These are phyloP conservation scores for Yarrowia sp. DNA, from an alignment of 805 yeast species.

Conservation along the genomic window DNA sequence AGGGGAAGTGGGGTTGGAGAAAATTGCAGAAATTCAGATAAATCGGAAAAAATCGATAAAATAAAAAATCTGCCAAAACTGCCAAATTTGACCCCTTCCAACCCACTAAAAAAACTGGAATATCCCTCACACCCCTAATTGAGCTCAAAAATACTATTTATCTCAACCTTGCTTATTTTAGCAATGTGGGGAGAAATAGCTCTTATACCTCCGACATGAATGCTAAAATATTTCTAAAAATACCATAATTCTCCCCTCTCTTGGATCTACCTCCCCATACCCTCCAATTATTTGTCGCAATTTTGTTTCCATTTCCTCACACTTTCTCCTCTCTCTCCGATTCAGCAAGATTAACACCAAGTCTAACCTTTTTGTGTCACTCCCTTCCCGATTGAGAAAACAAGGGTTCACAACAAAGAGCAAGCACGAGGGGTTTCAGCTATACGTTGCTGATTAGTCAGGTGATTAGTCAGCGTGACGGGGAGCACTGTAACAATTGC, in stretches of 20 bases:
- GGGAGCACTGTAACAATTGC: too few species aligned
- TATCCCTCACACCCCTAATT: background rate
- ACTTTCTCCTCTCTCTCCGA: background rate
- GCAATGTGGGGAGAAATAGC: too few species aligned
- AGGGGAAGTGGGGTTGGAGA: background rate
- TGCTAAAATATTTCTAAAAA: too few species aligned
- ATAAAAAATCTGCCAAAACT: background rate
- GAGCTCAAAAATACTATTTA: background rate
- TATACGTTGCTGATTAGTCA: too few species aligned
- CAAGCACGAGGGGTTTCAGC: slow-evolving; percentile 24
- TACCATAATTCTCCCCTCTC: too few species aligned
- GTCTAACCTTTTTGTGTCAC: background rate
- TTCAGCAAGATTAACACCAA: slow-evolving; percentile 16
- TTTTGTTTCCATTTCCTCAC: too few species aligned
- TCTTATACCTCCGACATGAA: too few species aligned
- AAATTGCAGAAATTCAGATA: background rate
- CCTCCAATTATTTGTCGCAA: too few species aligned
- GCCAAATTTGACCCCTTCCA: too few species aligned
- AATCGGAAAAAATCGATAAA: background rate
- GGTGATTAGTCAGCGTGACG: too few species aligned
- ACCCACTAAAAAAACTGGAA: too few species aligned
- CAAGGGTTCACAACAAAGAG: slow-evolving; percentile 17
- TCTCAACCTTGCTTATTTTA: background rate
- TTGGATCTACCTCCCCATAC: too few species aligned
- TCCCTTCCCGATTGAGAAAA: slow-evolving; percentile 6